phyloP scores from a whole-genome alignment of 345 rosid genomes.

The Pugionium cornutum region DNA sequence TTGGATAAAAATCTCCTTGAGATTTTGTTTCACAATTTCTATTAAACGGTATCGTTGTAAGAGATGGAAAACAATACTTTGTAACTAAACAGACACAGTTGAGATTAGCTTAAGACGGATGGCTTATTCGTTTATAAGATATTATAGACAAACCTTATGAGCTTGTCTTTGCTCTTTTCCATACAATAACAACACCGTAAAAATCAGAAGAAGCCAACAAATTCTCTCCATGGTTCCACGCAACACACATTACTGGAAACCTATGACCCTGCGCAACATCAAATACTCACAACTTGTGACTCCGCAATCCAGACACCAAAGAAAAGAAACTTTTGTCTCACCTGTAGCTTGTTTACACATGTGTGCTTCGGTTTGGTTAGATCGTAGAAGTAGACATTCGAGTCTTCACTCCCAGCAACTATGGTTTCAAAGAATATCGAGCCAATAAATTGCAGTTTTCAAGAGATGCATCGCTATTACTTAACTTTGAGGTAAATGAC shows the following conservation, averaged over 20 bases:
- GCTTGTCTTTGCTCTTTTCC: slow-evolving; percentile 85
- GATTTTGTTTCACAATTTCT: no score
- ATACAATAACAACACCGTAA: slow-evolving; percentile 89
- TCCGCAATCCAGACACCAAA: background rate
- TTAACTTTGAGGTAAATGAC: background rate
- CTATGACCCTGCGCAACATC: slow-evolving; percentile 75
- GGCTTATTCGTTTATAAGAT: background rate
- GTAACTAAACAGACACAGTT: no score
- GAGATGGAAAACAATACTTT: no score
- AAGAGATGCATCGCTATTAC: slow-evolving; percentile 5
- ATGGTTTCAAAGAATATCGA: slow-evolving; percentile 32
- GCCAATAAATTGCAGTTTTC: background rate
- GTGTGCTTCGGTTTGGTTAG: slow-evolving; percentile 83
- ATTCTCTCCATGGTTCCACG: slow-evolving; percentile 98
- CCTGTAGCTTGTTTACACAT: slow-evolving; percentile 97
- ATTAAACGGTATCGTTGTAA: no score
- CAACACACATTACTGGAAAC: slow-evolving; percentile 77
- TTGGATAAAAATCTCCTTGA: no score
- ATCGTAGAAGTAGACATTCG: slow-evolving; percentile 90
- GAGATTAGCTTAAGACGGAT: no score
- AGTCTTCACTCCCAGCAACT: slow-evolving; percentile 96
- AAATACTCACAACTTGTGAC: slow-evolving; percentile 16
- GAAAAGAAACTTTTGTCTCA: slow-evolving; percentile 17
- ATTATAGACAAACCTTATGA: slow-evolving; percentile 36
- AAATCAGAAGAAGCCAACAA: slow-evolving; percentile 92